These are phyloP conservation scores for Obba rivulosa DNA, from an alignment of 768 basidiomycete species.

Conservation along the genomic window DNA sequence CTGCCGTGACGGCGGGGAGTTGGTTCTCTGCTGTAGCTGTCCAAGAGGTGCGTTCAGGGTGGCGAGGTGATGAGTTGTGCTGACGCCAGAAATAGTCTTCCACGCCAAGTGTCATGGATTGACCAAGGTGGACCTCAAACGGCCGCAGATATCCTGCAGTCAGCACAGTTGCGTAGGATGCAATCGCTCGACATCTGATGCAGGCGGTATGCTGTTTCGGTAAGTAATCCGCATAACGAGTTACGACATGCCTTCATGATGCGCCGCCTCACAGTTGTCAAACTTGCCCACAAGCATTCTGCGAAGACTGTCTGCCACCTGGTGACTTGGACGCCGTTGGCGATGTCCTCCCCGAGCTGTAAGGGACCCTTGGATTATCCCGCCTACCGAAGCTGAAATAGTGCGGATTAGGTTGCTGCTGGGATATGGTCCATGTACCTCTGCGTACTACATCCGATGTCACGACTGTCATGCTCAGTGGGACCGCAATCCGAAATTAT, in stretches of 20 bases:
- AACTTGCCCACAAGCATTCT: conserved; percentile 54
- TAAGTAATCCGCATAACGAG: conserved; percentile 17
- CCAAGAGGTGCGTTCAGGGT: conserved; percentile 42
- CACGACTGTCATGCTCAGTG: conserved; percentile 40
- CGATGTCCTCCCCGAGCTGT: conserved; percentile 56
- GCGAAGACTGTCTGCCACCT: conserved; percentile 53
- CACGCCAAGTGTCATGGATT: conserved; percentile 45
- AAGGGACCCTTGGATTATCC: conserved; percentile 17
- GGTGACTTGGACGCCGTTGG: conserved; percentile 49
- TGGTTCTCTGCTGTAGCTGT: conserved; percentile 43
- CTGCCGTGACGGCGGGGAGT: conserved; percentile 55
- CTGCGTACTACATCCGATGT: conserved; percentile 47
- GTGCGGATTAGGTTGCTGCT: conserved; percentile 31
- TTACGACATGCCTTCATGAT: neutral
- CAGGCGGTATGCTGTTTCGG: conserved; percentile 59
- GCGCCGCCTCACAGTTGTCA: conserved; percentile 39
- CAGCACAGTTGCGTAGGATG: conserved; percentile 50
- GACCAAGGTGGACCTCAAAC: conserved; percentile 24
- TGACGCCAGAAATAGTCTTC: conserved; percentile 36
- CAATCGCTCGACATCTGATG: conserved; percentile 35
- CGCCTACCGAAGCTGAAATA: neutral
- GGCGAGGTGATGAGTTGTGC: neutral
- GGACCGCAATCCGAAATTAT: conserved; percentile 27
- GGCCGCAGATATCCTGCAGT: conserved; percentile 29
- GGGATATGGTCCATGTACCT: conserved; percentile 29